Percentiles rank a stretch among this genome's conserved stretches.
Conservation (phyloP, 768 basidiomycete species). For the Lactarius vividus region DNA sequence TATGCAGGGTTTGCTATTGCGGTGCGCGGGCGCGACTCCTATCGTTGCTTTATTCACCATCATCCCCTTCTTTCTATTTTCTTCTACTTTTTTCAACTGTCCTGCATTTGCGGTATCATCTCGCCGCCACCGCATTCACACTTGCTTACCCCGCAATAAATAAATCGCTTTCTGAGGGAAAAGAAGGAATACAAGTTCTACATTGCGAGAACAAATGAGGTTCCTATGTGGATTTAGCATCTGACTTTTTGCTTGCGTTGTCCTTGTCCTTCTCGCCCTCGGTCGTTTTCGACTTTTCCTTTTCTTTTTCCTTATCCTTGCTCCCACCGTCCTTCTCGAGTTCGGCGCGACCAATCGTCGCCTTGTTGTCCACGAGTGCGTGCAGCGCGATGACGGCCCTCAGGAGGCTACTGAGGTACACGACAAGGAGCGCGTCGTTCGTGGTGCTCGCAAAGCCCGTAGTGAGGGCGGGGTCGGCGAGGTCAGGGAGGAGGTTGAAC, state of each 20-base stretch:
- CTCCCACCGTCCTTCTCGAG: constrained; percentile 63
- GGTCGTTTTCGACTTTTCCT: constrained; percentile 38
- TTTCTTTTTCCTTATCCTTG: constrained; percentile 35
- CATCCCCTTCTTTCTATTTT: background rate
- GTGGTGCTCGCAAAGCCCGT: constrained; percentile 84
- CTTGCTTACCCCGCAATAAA: constrained; percentile 7
- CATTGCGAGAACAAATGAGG: background rate
- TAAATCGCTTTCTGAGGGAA: constrained; percentile 3
- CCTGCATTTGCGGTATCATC: background rate
- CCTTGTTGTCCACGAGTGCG: constrained; percentile 87
- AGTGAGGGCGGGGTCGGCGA: constrained; percentile 62
- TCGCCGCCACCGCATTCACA: background rate
- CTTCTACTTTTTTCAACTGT: background rate
- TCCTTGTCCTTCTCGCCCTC: constrained; percentile 38
- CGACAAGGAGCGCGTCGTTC: constrained; percentile 91
- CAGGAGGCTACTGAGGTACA: constrained; percentile 88
- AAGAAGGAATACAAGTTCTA: background rate
- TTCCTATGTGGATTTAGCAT: constrained; percentile 23
- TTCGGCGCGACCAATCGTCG: constrained; percentile 75
- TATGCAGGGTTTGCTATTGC: background rate
- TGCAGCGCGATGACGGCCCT: constrained; percentile 90
- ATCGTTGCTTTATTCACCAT: constrained; percentile 11
- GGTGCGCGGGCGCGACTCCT: background rate
- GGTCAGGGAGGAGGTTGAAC: constrained; percentile 87
- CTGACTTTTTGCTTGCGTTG: constrained; percentile 11